Evolutionary conservation across 768 basidiomycete genomes (phyloP), one percentile per base, ranked within the genome.

Genomic region (Obba rivulosa): DNA sequence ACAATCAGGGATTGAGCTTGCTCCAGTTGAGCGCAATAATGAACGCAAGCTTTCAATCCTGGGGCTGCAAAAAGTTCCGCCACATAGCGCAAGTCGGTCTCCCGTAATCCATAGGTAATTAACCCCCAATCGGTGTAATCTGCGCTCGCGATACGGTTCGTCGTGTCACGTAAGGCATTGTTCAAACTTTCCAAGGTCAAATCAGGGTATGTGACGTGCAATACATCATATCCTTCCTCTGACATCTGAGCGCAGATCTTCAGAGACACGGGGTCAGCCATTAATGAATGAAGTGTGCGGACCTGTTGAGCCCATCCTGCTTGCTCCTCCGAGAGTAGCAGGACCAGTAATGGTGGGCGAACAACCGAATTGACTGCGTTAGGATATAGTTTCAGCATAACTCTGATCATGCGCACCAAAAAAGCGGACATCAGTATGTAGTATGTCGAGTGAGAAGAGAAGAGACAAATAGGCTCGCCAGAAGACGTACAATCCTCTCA

Each of bases 191-290:
- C 43, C 21, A 48, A 14, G 17, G 43, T 38, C 20, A 57, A 42
- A 11, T 46, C 41, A 23, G 66, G 62, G 25, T 64, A 67, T 1
- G 52, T 28, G 9, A 70, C 45, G 25, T 66, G 67, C 9, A 64
- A 45, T 16, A 69, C 62, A n/a, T 62, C 53, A 50, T 73, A 70
- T 22, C 71, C 71, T 51, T 73, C 72, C 47, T 69, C 66, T 25
- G 70, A 53, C 50, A 67, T 63, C 65, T 70, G 45, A n/a, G 18
- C 18, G n/a, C n/a, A 35, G 3, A 14, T 23, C 8, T 36, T 37
- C 11, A 37, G 11, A 37, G 28, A 46, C n/a, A n/a, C n/a, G n/a
- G n/a, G n/a, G n/a, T n/a, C n/a, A n/a, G n/a, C n/a, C n/a, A n/a
- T 9, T 17, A 20, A 20, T 21, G 2, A 8, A 20, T 4, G 34